Conservation (phyloP, 768 basidiomycete genomes). For the Mrakia gelida region DNA sequence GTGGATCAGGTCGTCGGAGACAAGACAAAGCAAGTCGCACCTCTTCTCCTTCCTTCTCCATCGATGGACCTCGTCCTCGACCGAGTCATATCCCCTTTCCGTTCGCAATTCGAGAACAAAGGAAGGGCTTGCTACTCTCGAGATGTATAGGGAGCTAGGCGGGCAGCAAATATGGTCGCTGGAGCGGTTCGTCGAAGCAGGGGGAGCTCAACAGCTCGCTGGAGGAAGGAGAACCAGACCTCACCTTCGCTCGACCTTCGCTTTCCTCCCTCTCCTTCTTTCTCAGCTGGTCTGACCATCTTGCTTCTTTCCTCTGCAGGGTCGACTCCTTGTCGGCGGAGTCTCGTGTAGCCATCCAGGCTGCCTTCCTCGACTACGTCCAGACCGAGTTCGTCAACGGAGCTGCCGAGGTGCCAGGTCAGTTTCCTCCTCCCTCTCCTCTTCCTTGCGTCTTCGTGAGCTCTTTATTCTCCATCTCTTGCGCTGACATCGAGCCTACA, state of each 20-base stretch:
- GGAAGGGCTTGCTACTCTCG: no score
- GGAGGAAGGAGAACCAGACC: neutral
- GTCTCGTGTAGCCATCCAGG: constrained; percentile 53
- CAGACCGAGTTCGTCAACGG: constrained; percentile 84
- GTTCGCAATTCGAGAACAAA: no score
- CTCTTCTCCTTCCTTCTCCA: neutral
- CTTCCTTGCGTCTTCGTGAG: neutral
- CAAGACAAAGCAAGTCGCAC: constrained; percentile 33
- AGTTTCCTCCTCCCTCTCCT: constrained; percentile 44
- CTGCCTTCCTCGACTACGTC: constrained; percentile 74
- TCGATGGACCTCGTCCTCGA: neutral
- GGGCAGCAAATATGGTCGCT: no score
- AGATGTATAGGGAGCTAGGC: no score
- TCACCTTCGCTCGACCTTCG: neutral
- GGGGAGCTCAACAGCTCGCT: neutral
- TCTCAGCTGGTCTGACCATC: constrained; percentile 44
- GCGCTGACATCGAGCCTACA: neutral
- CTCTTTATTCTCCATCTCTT: no score
- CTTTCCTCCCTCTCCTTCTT: neutral
- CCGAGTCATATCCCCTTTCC: no score
- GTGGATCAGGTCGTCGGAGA: constrained; percentile 42
- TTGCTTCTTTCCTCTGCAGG: constrained; percentile 51
- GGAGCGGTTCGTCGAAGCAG: neutral
- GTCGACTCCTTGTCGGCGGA: constrained; percentile 39
- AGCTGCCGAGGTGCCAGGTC: constrained; percentile 78